These are phyloP conservation scores for Aspergillus hancockii DNA, from an alignment of 495 filamentous ascomycete genomes.

Conservation along the genomic window DNA sequence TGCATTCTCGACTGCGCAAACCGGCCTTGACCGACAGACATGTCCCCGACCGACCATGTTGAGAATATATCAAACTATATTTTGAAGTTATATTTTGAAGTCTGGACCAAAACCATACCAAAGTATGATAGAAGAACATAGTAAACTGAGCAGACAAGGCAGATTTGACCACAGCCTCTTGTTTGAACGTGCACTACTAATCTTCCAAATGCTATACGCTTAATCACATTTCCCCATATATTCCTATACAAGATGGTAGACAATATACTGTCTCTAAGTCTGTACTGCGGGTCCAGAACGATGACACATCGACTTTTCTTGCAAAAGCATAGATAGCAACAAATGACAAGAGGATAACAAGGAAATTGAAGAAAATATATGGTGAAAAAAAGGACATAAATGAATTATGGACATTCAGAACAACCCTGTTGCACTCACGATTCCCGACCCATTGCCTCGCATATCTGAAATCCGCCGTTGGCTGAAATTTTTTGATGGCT, in stretches of 20 bases:
- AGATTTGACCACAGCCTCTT: too few species aligned
- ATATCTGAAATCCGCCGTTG: slow-evolving; percentile 24
- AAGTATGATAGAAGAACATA: too few species aligned
- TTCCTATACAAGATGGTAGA: slow-evolving; percentile 22
- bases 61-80: too few species aligned
- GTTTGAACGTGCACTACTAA: not conserved
- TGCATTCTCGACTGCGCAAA: too few species aligned
- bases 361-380: slow-evolving; percentile 14
- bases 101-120: too few species aligned
- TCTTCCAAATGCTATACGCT: not conserved
- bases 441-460: slow-evolving; percentile 28
- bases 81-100: too few species aligned
- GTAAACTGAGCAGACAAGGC: too few species aligned
- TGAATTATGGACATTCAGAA: slow-evolving; percentile 41
- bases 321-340: slow-evolving; percentile 15
- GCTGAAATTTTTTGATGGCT: slow-evolving; percentile 31
- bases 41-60: too few species aligned
- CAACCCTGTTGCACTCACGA: slow-evolving; percentile 41
- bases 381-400: slow-evolving; percentile 12
- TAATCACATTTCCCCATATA: not conserved
- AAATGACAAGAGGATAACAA: slow-evolving; percentile 7
- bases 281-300: slow-evolving; percentile 19
- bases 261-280: slow-evolving; percentile 14
- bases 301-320: slow-evolving; percentile 20
- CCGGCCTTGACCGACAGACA: too few species aligned